phyloP scores from a whole-genome alignment of 345 rosid species.

The Streptanthus diversifolius region DNA sequence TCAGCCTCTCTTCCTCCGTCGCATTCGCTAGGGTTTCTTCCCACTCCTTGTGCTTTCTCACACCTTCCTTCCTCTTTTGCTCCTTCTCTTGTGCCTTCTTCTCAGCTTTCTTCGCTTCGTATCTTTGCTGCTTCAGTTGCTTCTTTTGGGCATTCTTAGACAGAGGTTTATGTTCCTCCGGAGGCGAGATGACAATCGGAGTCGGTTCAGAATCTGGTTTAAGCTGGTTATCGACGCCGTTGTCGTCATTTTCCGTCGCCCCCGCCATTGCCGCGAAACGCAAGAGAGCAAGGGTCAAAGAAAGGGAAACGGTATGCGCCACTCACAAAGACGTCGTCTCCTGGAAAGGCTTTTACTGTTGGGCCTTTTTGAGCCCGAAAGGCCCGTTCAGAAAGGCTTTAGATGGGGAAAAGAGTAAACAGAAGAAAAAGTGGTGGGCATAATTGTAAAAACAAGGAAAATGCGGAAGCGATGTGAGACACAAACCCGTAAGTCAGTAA shows the following conservation, averaged over 20 bases:
- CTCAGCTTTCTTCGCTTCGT: constrained; percentile 82
- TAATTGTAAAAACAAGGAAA: constrained; percentile 15
- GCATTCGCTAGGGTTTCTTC: constrained; percentile 24
- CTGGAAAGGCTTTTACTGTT: neutral
- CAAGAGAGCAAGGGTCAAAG: neutral
- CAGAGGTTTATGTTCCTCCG: constrained; percentile 29
- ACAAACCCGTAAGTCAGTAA: constrained; percentile 36
- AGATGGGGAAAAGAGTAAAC: neutral
- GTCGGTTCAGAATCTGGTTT: constrained; percentile 1
- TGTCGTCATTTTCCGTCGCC: constrained; percentile 26
- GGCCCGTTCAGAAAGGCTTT: constrained; percentile 6
- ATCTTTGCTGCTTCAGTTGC: constrained; percentile 70
- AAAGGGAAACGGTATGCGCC: neutral
- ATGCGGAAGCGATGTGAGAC: constrained; percentile 27
- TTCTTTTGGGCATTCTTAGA: constrained; percentile 85
- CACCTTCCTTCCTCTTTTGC: constrained; percentile 62
- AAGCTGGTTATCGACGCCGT: constrained; percentile 3
- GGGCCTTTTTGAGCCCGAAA: too few species aligned
- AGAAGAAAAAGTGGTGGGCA: constrained; percentile 6
- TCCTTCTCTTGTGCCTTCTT: constrained; percentile 73
- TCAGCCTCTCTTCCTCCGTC: constrained; percentile 60
- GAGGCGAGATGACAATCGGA: neutral
- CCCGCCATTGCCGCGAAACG: constrained; percentile 26
- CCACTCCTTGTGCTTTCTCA: constrained; percentile 39
- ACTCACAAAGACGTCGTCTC: neutral